Conservation (phyloP, 2,329 filamentous ascomycete species). For the Botryotinia convoluta region DNA sequence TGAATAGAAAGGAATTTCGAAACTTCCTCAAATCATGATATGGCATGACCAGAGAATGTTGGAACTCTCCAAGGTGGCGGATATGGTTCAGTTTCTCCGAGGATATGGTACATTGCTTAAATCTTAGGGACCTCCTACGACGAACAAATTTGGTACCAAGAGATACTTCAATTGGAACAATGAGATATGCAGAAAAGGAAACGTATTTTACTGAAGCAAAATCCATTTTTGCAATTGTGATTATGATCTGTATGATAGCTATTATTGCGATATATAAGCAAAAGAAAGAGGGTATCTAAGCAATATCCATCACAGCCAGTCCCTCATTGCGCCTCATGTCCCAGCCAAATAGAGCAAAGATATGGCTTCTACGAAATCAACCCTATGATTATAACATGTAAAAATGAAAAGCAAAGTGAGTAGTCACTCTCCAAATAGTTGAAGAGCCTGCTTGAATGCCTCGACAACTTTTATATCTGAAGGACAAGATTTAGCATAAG, state of each 20-base stretch:
- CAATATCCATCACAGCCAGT: background rate
- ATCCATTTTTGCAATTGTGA: background rate
- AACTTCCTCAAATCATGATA: background rate
- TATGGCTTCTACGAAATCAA: background rate
- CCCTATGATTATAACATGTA: background rate
- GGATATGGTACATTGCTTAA: background rate
- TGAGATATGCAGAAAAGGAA: background rate
- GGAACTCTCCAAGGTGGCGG: background rate
- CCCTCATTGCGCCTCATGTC: conserved; percentile 6
- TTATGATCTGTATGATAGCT: conserved; percentile 14
- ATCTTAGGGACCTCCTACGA: background rate
- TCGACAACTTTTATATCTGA: conserved; percentile 56
- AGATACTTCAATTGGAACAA: background rate
- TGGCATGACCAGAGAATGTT: background rate
- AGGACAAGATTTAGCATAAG: conserved; percentile 24
- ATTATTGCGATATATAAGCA: background rate
- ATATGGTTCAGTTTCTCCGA: background rate
- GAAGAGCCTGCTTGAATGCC: conserved; percentile 61
- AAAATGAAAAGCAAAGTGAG: background rate
- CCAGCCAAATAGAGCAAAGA: conserved; percentile 5
- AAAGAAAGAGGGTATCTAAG: conserved; percentile 15
- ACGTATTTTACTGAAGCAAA: background rate
- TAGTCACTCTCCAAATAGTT: conserved; percentile 24
- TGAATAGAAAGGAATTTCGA: background rate
- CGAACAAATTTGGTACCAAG: background rate